phyloP scores from a whole-genome alignment of 2,329 filamentous ascomycete genomes.

The Arthrocladium fulminans region DNA sequence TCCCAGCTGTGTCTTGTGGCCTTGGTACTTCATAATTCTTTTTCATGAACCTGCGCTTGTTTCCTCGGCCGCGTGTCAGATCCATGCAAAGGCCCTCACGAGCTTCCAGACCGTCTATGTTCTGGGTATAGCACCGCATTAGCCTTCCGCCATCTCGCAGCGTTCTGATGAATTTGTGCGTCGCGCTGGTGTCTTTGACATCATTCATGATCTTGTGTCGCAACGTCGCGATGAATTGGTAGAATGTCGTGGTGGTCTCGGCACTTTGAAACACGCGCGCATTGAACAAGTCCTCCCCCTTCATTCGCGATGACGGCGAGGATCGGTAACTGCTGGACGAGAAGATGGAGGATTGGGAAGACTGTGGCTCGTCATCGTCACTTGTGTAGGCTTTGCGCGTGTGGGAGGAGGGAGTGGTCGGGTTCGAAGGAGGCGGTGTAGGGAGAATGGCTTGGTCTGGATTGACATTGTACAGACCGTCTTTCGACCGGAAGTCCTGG shows the following conservation, averaged over 20 bases:
- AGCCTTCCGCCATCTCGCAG: constrained; percentile 59
- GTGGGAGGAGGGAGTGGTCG: constrained; percentile 17
- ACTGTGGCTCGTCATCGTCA: constrained; percentile 37
- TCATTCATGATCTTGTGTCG: constrained; percentile 52
- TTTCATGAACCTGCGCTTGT: constrained; percentile 51
- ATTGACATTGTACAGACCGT: constrained; percentile 64
- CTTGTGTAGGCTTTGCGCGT: constrained; percentile 29
- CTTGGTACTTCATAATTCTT: constrained; percentile 27
- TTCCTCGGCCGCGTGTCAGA: constrained; percentile 53
- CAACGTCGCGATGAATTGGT: constrained; percentile 61
- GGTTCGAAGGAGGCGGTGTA: constrained; percentile 15
- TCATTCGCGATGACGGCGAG: constrained; percentile 42
- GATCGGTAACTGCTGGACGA: constrained; percentile 32
- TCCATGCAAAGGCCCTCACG: constrained; percentile 59
- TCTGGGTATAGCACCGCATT: constrained; percentile 65
- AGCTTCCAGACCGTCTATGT: constrained; percentile 65
- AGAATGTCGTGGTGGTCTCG: constrained; percentile 60
- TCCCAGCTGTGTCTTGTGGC: constrained; percentile 14
- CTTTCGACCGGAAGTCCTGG: constrained; percentile 35
- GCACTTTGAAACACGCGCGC: constrained; percentile 61
- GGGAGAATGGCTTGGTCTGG: constrained; percentile 45
- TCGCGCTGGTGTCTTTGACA: constrained; percentile 52
- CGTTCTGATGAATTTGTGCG: constrained; percentile 60
- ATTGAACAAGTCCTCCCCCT: constrained; percentile 64
- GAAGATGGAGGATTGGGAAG: constrained; percentile 31